phyloP scores from a whole-genome alignment of 768 basidiomycete species.

The Harrya chromipes region DNA sequence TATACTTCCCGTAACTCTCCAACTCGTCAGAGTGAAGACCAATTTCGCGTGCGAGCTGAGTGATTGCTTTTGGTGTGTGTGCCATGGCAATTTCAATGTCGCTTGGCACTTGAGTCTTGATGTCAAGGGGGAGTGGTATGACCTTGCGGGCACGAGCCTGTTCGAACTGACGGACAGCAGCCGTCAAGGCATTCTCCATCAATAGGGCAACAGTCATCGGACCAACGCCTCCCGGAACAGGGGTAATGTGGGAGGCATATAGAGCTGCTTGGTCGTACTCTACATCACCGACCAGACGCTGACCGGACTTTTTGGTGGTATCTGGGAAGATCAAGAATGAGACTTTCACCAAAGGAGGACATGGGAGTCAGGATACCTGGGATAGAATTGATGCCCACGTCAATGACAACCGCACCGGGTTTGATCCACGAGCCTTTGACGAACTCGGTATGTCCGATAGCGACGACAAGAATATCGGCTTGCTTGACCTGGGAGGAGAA shows the following conservation, averaged over 20 bases:
- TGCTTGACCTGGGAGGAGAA: slow-evolving; percentile 57
- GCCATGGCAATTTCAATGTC: slow-evolving; percentile 97
- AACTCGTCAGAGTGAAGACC: slow-evolving; percentile 84
- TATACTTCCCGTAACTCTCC: slow-evolving; percentile 93
- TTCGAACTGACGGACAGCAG: slow-evolving; percentile 81
- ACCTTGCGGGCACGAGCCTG: slow-evolving; percentile 62
- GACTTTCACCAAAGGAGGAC: neutral
- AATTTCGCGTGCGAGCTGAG: slow-evolving; percentile 81
- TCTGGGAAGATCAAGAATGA: slow-evolving; percentile 43
- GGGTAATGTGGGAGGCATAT: slow-evolving; percentile 89
- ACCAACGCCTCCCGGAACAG: slow-evolving; percentile 97
- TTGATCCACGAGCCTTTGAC: slow-evolving; percentile 95
- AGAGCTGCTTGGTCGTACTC: slow-evolving; percentile 73
- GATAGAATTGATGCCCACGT: slow-evolving; percentile 97
- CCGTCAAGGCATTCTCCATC: slow-evolving; percentile 89
- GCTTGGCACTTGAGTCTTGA: slow-evolving; percentile 85
- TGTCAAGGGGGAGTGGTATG: slow-evolving; percentile 73
- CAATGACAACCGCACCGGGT: slow-evolving; percentile 91
- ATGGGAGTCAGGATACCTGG: slow-evolving; percentile 51
- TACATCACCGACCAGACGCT: slow-evolving; percentile 95
- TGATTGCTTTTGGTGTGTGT: slow-evolving; percentile 88
- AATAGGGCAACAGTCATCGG: slow-evolving; percentile 99
- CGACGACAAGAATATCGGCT: slow-evolving; percentile 93
- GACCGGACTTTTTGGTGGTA: slow-evolving; percentile 87
- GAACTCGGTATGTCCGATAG: slow-evolving; percentile 91